Conservation (phyloP, 805 yeast species). For the Candida nemodendra region DNA sequence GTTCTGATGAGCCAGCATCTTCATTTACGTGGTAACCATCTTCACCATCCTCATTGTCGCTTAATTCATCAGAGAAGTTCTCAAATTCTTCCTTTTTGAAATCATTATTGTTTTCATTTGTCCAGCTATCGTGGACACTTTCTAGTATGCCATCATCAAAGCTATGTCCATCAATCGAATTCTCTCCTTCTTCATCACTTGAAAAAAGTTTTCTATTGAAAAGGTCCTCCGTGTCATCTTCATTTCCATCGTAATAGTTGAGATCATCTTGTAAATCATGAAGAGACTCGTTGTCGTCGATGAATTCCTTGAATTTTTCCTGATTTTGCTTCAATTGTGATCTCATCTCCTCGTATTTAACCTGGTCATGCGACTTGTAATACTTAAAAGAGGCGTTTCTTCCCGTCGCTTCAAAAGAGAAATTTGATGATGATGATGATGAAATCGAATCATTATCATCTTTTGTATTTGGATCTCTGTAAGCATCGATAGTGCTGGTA, state of each 20-base stretch:
- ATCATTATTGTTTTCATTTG: slow-evolving; percentile 4
- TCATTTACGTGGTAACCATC: neutral
- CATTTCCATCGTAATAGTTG: slow-evolving; percentile 32
- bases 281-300: slow-evolving; percentile 27
- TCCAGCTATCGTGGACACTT: slow-evolving; percentile 4
- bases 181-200: slow-evolving; percentile 24
- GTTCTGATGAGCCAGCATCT: neutral
- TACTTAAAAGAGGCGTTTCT: slow-evolving; percentile 37
- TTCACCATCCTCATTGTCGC: slow-evolving; percentile 8
- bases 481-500: neutral
- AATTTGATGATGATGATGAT: slow-evolving; percentile 29
- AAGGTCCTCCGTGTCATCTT: slow-evolving; percentile 38
- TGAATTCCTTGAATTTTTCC: slow-evolving; percentile 22
- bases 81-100: slow-evolving; percentile 8
- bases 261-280: slow-evolving; percentile 32
- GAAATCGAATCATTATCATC: slow-evolving; percentile 10
- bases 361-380: slow-evolving; percentile 35
- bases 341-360: slow-evolving; percentile 25
- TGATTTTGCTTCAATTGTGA: slow-evolving; percentile 14
- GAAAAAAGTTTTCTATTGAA: slow-evolving; percentile 38
- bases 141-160: slow-evolving; percentile 36
- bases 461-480: neutral
- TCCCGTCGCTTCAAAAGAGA: slow-evolving; percentile 36
- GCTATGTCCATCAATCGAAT: slow-evolving; percentile 42
- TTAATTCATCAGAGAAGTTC: slow-evolving; percentile 13